phyloP scores from a whole-genome alignment of 2,329 filamentous ascomycete species.

The Coniochaeta sp. region DNA sequence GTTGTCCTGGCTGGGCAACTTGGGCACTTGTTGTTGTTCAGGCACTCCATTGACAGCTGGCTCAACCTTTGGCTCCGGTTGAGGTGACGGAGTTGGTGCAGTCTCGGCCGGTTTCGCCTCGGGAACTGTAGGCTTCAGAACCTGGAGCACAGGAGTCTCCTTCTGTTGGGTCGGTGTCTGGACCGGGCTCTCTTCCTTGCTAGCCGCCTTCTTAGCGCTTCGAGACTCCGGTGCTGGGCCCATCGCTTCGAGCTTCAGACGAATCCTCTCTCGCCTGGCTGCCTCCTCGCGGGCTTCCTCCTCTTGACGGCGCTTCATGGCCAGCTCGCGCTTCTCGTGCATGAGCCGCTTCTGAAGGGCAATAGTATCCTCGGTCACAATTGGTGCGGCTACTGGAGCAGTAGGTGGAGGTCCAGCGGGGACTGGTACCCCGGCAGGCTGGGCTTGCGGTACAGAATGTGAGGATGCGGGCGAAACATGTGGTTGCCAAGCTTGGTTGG shows the following conservation, averaged over 20 bases:
- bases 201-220: constrained; percentile 45
- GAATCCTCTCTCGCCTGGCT: constrained; percentile 63
- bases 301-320: constrained; percentile 60
- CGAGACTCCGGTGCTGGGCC: constrained; percentile 57
- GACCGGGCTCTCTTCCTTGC: constrained; percentile 31
- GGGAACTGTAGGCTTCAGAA: background rate
- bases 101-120: background rate
- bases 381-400: constrained; percentile 12
- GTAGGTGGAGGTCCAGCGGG: background rate
- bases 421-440: constrained; percentile 6
- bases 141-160: background rate
- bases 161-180: background rate
- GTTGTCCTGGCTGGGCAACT: background rate
- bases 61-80: background rate
- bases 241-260: constrained; percentile 64
- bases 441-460: constrained; percentile 30
- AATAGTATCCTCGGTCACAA: constrained; percentile 47
- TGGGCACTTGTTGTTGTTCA: background rate
- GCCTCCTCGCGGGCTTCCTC: constrained; percentile 67
- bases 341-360: constrained; percentile 65
- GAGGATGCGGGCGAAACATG: constrained; percentile 35
- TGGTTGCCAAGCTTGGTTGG: constrained; percentile 29
- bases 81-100: background rate
- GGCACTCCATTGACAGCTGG: background rate
- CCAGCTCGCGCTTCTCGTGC: constrained; percentile 62